These are phyloP conservation scores for Malania oleifera DNA, from an alignment of 164 flowering plant species.

Conservation along the genomic window DNA sequence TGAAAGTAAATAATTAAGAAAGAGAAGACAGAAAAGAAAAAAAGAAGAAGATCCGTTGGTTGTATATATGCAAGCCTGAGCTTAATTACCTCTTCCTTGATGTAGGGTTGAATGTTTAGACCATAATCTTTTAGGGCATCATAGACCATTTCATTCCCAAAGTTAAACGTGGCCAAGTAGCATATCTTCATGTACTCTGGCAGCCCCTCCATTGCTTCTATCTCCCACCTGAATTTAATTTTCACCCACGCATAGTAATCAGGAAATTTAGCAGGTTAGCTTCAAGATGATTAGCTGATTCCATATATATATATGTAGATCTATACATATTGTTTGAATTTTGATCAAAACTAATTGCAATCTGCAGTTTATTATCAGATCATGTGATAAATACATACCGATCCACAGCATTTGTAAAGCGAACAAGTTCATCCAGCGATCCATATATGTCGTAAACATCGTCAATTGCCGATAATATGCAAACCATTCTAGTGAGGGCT, in stretches of 20 bases:
- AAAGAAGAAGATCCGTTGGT: too few relatives aligned
- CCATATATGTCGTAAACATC: conserved; percentile 34
- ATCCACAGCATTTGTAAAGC: conserved; percentile 21
- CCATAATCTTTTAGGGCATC: conserved; percentile 12
- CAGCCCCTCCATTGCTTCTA: conserved; percentile 16
- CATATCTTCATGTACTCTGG: conserved; percentile 29
- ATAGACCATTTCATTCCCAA: conserved; percentile 15
- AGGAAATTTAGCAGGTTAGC: not conserved
- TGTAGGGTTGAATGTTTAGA: conserved; percentile 9
- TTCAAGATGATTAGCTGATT: too few relatives aligned
- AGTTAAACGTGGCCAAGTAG: conserved; percentile 20
- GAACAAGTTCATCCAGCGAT: conserved; percentile 25
- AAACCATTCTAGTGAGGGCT: conserved; percentile 15
- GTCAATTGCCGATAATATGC: conserved; percentile 18
- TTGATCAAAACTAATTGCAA: too few relatives aligned
- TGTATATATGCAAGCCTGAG: too few relatives aligned
- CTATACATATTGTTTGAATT: too few relatives aligned
- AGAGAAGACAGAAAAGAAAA: too few relatives aligned
- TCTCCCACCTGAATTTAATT: conserved; percentile 28
- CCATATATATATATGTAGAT: too few relatives aligned
- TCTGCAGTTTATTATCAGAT: too few relatives aligned
- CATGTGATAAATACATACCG: too few relatives aligned
- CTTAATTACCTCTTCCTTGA: conserved; percentile 29
- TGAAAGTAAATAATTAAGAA: too few relatives aligned
- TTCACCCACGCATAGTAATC: not conserved